phyloP scores from a whole-genome alignment of 495 filamentous ascomycete genomes.

The Bacidia gigantensis region DNA sequence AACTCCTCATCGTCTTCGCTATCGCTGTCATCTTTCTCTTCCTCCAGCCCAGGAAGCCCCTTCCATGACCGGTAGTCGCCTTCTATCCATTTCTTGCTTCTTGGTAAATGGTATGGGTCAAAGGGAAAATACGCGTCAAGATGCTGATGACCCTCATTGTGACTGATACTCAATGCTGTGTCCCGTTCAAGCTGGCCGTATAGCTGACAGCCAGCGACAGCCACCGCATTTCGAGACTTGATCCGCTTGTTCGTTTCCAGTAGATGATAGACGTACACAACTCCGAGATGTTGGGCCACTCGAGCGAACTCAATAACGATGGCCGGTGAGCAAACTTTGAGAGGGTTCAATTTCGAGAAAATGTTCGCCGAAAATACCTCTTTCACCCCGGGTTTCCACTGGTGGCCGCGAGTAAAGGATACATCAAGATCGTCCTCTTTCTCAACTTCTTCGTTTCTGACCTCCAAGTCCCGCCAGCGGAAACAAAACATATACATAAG shows the following conservation, averaged over 20 bases:
- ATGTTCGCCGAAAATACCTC: slow-evolving; percentile 60
- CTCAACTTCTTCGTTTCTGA: slow-evolving; percentile 37
- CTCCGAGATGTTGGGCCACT: slow-evolving; percentile 65
- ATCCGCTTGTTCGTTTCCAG: slow-evolving; percentile 85
- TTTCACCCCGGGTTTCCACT: slow-evolving; percentile 60
- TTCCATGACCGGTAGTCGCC: slow-evolving; percentile 78
- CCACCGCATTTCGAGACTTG: slow-evolving; percentile 45
- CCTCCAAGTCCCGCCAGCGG: slow-evolving; percentile 81
- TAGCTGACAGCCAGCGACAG: slow-evolving; percentile 20
- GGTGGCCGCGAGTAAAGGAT: slow-evolving; percentile 46
- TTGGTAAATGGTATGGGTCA: slow-evolving; percentile 81
- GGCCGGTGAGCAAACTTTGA: slow-evolving; percentile 86
- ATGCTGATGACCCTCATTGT: slow-evolving; percentile 54
- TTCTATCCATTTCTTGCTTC: slow-evolving; percentile 73
- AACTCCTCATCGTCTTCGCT: slow-evolving; percentile 41
- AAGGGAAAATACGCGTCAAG: slow-evolving; percentile 95
- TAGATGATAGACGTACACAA: slow-evolving; percentile 76
- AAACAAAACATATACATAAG: slow-evolving; percentile 95
- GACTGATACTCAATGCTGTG: slow-evolving; percentile 33
- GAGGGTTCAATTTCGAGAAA: slow-evolving; percentile 77
- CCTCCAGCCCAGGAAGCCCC: slow-evolving; percentile 54
- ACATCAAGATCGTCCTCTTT: slow-evolving; percentile 38
- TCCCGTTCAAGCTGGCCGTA: slow-evolving; percentile 45
- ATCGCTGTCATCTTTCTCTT: slow-evolving; percentile 38
- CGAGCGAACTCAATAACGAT: slow-evolving; percentile 88